A percentile compares a stretch with the other conserved stretches of the same genome.
Evolutionary conservation across 495 filamentous ascomycete species (phyloP).

Genomic region (Aspergillus biplanus): DNA sequence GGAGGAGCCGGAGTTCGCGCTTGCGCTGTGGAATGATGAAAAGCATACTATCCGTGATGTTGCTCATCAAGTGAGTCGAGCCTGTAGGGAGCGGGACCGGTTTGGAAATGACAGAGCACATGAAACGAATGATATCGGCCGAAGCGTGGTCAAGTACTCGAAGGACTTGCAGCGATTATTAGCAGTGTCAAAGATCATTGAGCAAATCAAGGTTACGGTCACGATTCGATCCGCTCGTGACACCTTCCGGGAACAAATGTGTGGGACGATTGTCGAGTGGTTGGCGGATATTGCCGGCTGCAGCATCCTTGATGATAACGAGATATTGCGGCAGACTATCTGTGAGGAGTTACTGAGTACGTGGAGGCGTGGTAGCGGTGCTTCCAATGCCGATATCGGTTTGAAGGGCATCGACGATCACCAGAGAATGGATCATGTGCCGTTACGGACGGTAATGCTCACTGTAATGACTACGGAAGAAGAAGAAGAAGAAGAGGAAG

Average conservation of each 20-base stretch:
- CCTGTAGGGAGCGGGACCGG: conserved; percentile 70
- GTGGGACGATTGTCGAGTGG: conserved; percentile 97
- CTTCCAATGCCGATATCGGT: conserved; percentile 81
- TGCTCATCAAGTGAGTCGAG: conserved; percentile 82
- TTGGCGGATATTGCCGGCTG: conserved; percentile 90
- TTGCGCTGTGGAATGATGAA: conserved; percentile 98
- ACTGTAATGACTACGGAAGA: conserved; percentile 48
- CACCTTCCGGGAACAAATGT: conserved; percentile 98
- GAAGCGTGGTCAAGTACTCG: conserved; percentile 79
- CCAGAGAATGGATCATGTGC: conserved; percentile 51
- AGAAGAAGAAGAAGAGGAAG: conserved; percentile 49
- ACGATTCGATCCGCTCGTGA: conserved; percentile 92
- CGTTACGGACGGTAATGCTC: conserved; percentile 42
- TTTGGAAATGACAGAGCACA: conserved; percentile 77
- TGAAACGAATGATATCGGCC: conserved; percentile 84
- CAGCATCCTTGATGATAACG: conserved; percentile 76
- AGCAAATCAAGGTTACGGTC: conserved; percentile 93
- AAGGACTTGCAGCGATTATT: conserved; percentile 72
- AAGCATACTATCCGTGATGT: conserved; percentile 97
- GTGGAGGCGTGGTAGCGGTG: conserved; percentile 85
- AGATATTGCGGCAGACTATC: conserved; percentile 77
- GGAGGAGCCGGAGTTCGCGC: conserved; percentile 71
- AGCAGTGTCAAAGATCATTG: conserved; percentile 77
- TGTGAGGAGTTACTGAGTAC: conserved; percentile 88
- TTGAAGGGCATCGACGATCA: conserved; percentile 91